phyloP scores from a whole-genome alignment of 331 rosid genomes.

The Spiraea crenata region DNA sequence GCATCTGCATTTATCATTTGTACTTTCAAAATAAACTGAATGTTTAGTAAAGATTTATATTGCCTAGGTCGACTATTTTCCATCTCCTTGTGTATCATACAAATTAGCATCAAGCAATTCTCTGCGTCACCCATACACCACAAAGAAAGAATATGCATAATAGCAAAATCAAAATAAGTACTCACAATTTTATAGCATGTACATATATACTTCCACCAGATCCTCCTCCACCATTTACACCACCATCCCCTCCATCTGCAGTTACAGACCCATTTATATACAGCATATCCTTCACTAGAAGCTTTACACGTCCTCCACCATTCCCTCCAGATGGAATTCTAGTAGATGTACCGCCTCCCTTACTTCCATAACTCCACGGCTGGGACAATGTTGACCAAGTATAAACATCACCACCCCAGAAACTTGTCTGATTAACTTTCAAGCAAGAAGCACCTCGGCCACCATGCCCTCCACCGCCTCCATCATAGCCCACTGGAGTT shows the following conservation, averaged over 20 bases:
- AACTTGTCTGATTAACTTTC: slow-evolving; percentile 60
- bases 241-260: slow-evolving; percentile 90
- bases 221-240: slow-evolving; percentile 86
- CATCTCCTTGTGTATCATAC: neutral
- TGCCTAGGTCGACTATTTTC: slow-evolving; percentile 1
- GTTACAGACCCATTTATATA: slow-evolving; percentile 74
- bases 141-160: slow-evolving; percentile 12
- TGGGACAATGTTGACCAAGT: slow-evolving; percentile 83
- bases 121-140: neutral
- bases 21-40: no score
- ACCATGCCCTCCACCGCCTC: slow-evolving; percentile 99
- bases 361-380: slow-evolving; percentile 97
- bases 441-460: slow-evolving; percentile 98
- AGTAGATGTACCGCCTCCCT: slow-evolving; percentile 76
- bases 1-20: no score
- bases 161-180: slow-evolving; percentile 21
- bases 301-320: slow-evolving; percentile 91
- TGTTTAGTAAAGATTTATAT: neutral
- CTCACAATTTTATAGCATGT: slow-evolving; percentile 86
- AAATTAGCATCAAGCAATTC: neutral
- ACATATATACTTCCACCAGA: slow-evolving; percentile 93
- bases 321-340: slow-evolving; percentile 64
- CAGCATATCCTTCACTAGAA: slow-evolving; percentile 65
- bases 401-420: slow-evolving; percentile 99
- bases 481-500: slow-evolving; percentile 80